Evolutionary conservation across 2,329 filamentous ascomycete genomes (phyloP), one percentile per base, ranked within the genome.

Genomic region (Clonostachys sp.): DNA sequence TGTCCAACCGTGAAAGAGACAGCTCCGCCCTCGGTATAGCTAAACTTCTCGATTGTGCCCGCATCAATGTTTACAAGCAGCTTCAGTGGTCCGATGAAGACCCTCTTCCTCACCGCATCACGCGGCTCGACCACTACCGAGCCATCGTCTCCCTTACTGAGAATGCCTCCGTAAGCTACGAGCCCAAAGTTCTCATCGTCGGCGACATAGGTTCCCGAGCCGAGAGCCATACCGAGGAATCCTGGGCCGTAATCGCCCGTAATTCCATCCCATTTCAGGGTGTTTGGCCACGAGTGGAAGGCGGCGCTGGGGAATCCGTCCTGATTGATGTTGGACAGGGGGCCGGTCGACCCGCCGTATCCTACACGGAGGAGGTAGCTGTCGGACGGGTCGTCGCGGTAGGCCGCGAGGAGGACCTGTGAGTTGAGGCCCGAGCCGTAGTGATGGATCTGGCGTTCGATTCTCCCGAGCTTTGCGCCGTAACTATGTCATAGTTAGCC

Each of bases 381-480:
- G 52, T 78, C 71, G 0, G 63, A 56, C 0, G 75, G 65, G 34
- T 72, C 56, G 43, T 65, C 56, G 35, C 76, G 73, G 60, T 75
- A 83, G 5, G 72, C 65, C 3, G 70, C 68, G 4, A 83, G 71
- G 3, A 81, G 63, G 2, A 78, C 76, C 0, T 80, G 68, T 0
- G 78, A 70, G 57, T 83, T 83, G 6, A 83, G 72, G 1, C 69
- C 75, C 0, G 77, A 81, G 16, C 79, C 79, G 53, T 83, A 84
- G 60, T 84, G 80, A 54, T 84, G 80, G 49, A 82, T 57, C 10
- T 60, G 57, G 6, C 71, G 67, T 55, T 74, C 71, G 30, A 72
- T 71, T 12, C 65, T 59, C 5, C 56, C 45, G 6, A 73, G 62
- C 49, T 74, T 74, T 20, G 67, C 70, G 8, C 59, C 68, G 46